Evolutionary conservation across 106 monocot species (phyloP), one percentile per base, ranked within the genome.

Genomic region (Acorus gramineus): DNA sequence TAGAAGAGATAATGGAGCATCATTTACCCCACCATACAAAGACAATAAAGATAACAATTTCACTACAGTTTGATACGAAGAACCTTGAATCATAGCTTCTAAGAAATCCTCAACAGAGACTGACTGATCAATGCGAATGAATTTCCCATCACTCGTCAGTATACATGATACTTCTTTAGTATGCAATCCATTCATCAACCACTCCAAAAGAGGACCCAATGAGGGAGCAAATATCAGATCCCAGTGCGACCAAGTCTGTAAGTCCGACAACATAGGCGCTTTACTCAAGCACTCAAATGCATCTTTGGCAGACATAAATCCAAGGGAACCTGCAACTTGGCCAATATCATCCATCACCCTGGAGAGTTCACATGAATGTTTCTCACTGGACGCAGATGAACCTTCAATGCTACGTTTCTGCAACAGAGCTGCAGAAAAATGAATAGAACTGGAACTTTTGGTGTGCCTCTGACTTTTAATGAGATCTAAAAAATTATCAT

Each of bases 211-310:
- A 63, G 85, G 71, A 9, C 98, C 98, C 52, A 98, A 67, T 66
- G 85, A 81, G 6, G 85, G 81, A 52, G 79, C 83, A 76, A 80
- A 98, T 55, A 81, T 49, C 68, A 75, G 5, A 76, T 98, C 88
- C 98, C 98, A 98, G 63, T 98, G 91, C 9, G 92, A 88, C 87
- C 91, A 98, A 57, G 78, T 77, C 2, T 66, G 55, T 66, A 98
- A 60, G 81, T 98, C 98, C 46, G 85, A 88, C 54, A 98, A 50
- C 85, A 98, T 85, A 43, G 98, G 98, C 47, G 83, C 88, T 49
- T 79, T 88, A 47, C 76, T 70, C 57, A 98, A 81, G 59, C 92
- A 86, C 43, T 85, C 72, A 67, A 92, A 46, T 48, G 88, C 98
- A 66, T 98, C 85, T 77, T 74, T 77, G 28, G 74, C 70, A 66